Conservation (phyloP, 768 basidiomycete species). For the Coprinopsis strossmayeri region DNA sequence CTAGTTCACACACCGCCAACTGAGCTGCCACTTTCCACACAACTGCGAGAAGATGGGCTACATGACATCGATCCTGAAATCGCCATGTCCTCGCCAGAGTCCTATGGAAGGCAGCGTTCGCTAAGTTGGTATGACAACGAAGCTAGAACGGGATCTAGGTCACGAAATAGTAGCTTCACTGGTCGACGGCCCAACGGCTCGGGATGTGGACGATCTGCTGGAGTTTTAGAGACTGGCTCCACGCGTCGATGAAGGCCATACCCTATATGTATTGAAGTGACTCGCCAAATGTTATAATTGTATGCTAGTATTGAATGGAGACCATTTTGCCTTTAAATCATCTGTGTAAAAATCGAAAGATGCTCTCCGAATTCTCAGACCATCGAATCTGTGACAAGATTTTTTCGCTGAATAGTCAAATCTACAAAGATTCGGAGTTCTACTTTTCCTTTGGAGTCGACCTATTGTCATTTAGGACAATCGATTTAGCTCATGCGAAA, state of each 20-base stretch:
- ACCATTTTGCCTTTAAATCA: too few relatives aligned
- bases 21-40: conserved; percentile 27
- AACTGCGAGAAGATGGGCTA: conserved; percentile 17
- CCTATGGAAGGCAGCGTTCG: conserved; percentile 28
- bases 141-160: conserved; percentile 15
- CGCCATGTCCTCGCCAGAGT: conserved; percentile 24
- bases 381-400: conserved; percentile 26
- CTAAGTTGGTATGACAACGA: conserved; percentile 38
- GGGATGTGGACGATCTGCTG: conserved; percentile 13
- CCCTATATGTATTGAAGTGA: not conserved
- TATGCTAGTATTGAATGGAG: conserved; percentile 2
- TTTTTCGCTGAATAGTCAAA: conserved; percentile 26
- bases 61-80: conserved; percentile 24
- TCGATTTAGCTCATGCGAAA: conserved; percentile 27
- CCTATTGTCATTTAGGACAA: conserved; percentile 29
- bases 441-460: conserved; percentile 31
- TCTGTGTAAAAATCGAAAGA: too few relatives aligned
- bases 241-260: conserved; percentile 9
- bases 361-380: too few relatives aligned
- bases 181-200: conserved; percentile 14
- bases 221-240: conserved; percentile 18
- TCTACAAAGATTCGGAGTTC: conserved; percentile 31
- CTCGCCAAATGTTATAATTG: not conserved
- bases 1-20: conserved; percentile 61
- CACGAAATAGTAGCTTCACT: conserved; percentile 18